These are phyloP conservation scores for Biancaea sappan DNA, from an alignment of 306 rosid genomes.

Conservation along the genomic window DNA sequence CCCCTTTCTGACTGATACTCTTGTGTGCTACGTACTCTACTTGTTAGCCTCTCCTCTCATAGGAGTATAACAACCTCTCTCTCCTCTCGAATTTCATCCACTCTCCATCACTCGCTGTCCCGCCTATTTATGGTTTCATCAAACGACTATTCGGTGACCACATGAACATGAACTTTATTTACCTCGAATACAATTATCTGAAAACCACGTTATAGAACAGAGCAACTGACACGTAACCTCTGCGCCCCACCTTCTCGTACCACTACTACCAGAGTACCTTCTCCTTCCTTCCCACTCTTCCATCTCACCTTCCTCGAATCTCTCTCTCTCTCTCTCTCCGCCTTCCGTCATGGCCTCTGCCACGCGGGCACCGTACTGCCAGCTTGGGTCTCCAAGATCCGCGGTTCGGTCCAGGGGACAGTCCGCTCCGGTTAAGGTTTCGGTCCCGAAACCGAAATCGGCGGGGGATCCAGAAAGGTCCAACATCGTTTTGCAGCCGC, in stretches of 20 bases:
- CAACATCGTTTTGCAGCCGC: conserved; percentile 81
- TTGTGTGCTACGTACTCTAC: conserved; percentile 29
- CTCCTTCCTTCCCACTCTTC: not conserved
- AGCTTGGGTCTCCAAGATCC: conserved; percentile 31
- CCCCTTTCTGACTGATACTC: not conserved
- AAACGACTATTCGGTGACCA: not conserved
- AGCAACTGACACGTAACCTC: conserved; percentile 12
- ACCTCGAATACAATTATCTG: not conserved
- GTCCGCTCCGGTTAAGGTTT: conserved; percentile 43
- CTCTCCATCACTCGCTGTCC: not conserved
- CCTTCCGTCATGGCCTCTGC: conserved; percentile 45
- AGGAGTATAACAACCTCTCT: not conserved
- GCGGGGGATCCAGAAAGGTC: conserved; percentile 48
- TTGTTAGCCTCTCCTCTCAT: not conserved
- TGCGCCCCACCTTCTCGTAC: not conserved
- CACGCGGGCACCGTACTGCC: conserved; percentile 49
- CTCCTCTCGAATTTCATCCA: not conserved
- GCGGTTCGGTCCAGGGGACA: conserved; percentile 29
- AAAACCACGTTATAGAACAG: conserved; percentile 2
- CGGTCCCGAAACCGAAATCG: conserved; percentile 46
- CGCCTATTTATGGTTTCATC: not conserved
- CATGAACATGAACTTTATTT: not conserved
- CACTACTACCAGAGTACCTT: no score
- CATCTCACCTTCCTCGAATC: not conserved
- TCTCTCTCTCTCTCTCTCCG: not conserved